Conservation (phyloP, 352 stramenopile species). For the Globisporangium irregulare region DNA sequence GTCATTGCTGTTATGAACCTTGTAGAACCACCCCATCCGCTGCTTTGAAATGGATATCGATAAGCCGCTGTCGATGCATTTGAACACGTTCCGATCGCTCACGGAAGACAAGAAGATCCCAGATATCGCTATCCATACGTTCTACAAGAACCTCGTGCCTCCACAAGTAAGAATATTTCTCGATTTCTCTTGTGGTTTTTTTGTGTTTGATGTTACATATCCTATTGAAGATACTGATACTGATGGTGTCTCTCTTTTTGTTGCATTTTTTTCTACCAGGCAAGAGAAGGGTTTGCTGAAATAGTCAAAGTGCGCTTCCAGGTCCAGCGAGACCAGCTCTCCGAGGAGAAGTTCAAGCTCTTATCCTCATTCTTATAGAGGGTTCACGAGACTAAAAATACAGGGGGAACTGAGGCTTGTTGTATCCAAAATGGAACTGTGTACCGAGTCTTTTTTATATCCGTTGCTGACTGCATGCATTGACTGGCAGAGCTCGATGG, state of each 20-base stretch:
- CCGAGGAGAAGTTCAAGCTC: conserved; percentile 33
- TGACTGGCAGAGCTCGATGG: conserved; percentile 1
- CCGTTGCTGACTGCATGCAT: conserved; percentile 1
- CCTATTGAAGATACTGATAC: background rate
- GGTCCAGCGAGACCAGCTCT: conserved; percentile 34
- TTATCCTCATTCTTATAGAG: conserved; percentile 63
- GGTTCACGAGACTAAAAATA: conserved; percentile 13
- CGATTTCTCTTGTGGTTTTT: background rate
- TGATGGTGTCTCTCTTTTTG: background rate
- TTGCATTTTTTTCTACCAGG: conserved; percentile 27
- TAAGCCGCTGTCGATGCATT: conserved; percentile 78
- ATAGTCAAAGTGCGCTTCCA: conserved; percentile 71
- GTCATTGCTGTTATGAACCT: background rate
- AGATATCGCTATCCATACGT: conserved; percentile 85
- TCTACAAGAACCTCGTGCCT: conserved; percentile 75
- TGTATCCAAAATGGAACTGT: conserved; percentile 7
- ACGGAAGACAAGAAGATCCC: conserved; percentile 75
- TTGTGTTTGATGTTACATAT: background rate
- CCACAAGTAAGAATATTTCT: conserved; percentile 28
- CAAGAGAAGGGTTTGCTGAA: conserved; percentile 67
- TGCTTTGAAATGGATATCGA: conserved; percentile 78
- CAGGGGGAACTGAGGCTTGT: background rate
- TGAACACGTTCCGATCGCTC: conserved; percentile 83
- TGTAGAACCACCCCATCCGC: conserved; percentile 51
- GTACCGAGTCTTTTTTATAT: conserved; percentile 13